Evolutionary conservation across 2,329 filamentous ascomycete species (phyloP).

Genomic region (Fusarium sp.): DNA sequence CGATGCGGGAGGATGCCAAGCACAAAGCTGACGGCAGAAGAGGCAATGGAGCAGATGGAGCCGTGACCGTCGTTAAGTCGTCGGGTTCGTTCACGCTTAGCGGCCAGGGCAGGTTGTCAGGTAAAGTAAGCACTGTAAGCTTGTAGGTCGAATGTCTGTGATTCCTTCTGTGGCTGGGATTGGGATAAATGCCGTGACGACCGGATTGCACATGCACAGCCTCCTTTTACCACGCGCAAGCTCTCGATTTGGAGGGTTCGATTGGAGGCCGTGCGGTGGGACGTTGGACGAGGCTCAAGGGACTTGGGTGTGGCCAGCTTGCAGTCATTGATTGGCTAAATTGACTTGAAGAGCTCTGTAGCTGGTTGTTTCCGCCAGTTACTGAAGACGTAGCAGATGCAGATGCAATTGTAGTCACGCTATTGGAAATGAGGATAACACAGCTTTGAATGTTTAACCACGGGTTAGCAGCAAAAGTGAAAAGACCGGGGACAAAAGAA

Average conservation of each 20-base stretch:
- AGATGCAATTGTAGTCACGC: not conserved
- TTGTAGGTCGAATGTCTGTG: slow-evolving; percentile 16
- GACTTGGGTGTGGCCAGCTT: slow-evolving; percentile 49
- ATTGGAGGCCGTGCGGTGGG: slow-evolving; percentile 43
- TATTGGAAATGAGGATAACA: not conserved
- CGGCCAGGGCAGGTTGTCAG: slow-evolving; percentile 14
- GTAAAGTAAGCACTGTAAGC: slow-evolving; percentile 38
- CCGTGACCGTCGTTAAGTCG: slow-evolving; percentile 35
- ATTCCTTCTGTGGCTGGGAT: slow-evolving; percentile 35
- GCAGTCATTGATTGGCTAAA: slow-evolving; percentile 44
- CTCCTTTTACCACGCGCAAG: slow-evolving; percentile 41
- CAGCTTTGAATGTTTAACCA: not conserved
- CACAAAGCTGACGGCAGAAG: slow-evolving; percentile 39
- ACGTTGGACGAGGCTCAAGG: slow-evolving; percentile 48
- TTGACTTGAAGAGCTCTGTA: slow-evolving; percentile 8
- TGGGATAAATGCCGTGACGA: slow-evolving; percentile 30
- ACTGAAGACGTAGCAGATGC: not conserved
- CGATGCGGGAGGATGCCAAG: slow-evolving; percentile 38
- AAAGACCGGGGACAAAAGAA: slow-evolving; percentile 3
- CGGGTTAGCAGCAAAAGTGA: not conserved
- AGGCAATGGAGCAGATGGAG: slow-evolving; percentile 14
- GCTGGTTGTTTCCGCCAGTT: slow-evolving; percentile 28
- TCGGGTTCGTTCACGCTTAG: slow-evolving; percentile 9
- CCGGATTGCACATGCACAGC: slow-evolving; percentile 42
- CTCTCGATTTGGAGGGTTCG: slow-evolving; percentile 33